phyloP scores from a whole-genome alignment of 805 yeast species.

The Osmozyma mogii region DNA sequence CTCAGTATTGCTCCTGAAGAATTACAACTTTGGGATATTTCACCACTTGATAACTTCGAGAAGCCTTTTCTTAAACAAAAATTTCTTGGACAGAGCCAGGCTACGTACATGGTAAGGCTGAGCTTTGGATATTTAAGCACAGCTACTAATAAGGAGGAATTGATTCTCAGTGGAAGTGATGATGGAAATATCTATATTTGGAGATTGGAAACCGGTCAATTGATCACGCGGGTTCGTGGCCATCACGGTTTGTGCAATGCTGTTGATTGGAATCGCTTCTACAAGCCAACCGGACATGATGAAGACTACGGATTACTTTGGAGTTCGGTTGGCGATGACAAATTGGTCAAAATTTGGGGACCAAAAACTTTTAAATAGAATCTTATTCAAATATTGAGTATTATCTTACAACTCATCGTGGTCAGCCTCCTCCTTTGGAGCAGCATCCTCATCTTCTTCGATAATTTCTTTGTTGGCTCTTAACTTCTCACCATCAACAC shows the following conservation, averaged over 20 bases:
- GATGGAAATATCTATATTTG: constrained; percentile 74
- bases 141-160: constrained; percentile 41
- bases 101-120: constrained; percentile 62
- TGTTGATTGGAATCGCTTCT: constrained; percentile 59
- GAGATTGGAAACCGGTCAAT: constrained; percentile 65
- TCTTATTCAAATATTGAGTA: too few relatives aligned
- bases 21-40: constrained; percentile 73
- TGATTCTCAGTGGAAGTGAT: constrained; percentile 76
- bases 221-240: constrained; percentile 52
- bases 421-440: constrained; percentile 19
- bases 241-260: constrained; percentile 66
- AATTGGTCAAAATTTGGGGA: constrained; percentile 61
- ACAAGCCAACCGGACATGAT: constrained; percentile 10
- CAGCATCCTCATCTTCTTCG: constrained; percentile 17
- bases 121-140: constrained; percentile 57
- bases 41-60: constrained; percentile 16
- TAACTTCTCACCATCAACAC: constrained; percentile 43
- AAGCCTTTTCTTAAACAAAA: constrained; percentile 51
- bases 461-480: constrained; percentile 7
- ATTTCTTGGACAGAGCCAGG: constrained; percentile 66
- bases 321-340: constrained; percentile 85
- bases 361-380: too few relatives aligned
- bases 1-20: constrained; percentile 69
- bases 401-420: constrained; percentile 32
- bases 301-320: constrained; percentile 43